These are phyloP conservation scores for Salix purpurea DNA, from an alignment of 345 rosid genomes.

Conservation along the genomic window DNA sequence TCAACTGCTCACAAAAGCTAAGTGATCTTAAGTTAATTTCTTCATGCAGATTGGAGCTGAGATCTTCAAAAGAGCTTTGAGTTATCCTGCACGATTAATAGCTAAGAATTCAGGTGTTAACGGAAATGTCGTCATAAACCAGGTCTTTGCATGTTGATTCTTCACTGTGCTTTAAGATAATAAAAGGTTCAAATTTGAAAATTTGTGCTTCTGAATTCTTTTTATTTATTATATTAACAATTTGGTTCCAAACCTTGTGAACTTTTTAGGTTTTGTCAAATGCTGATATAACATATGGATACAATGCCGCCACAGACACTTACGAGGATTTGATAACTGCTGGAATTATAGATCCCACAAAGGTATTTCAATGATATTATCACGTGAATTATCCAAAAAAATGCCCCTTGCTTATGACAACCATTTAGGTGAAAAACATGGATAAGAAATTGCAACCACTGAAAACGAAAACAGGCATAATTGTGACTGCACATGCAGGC, in stretches of 20 bases:
- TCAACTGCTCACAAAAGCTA: not conserved
- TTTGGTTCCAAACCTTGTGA: constrained; percentile 5
- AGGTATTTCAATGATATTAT: constrained; percentile 38
- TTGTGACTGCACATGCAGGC: no score
- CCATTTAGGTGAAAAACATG: not conserved
- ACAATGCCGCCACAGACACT: constrained; percentile 72
- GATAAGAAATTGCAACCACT: no score
- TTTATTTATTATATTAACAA: not conserved
- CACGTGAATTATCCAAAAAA: not conserved
- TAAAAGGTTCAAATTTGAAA: not conserved
- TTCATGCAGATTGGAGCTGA: constrained; percentile 76
- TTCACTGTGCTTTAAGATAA: not conserved
- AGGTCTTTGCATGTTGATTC: constrained; percentile 38
- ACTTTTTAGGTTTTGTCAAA: constrained; percentile 51
- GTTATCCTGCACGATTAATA: constrained; percentile 68
- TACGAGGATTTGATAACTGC: constrained; percentile 76
- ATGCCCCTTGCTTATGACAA: not conserved
- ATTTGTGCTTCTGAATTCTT: not conserved
- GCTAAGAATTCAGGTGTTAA: constrained; percentile 85
- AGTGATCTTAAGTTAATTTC: not conserved
- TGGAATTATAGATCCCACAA: constrained; percentile 85
- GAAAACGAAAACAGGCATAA: no score
- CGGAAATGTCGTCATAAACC: constrained; percentile 69
- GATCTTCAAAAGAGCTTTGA: constrained; percentile 75
- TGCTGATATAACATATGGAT: constrained; percentile 56